Evolutionary conservation across 2,329 filamentous ascomycete species (phyloP), one percentile per base, ranked within the genome.

Genomic region (Epichloe sibirici): DNA sequence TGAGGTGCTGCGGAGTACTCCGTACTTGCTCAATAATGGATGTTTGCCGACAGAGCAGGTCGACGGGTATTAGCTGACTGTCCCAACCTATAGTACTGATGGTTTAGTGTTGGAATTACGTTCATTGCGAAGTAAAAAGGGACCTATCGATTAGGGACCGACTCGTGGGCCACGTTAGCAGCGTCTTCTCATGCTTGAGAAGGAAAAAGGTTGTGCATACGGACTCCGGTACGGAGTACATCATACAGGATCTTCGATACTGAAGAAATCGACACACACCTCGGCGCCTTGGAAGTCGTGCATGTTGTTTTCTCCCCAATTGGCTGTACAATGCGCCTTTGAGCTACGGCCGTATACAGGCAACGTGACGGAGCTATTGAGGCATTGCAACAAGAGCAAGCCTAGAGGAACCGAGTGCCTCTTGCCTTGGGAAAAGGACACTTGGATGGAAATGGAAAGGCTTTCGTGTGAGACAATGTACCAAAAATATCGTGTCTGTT

Each of bases 401-500:
- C 17, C 17, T 17, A n/a, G 15, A 34, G 28, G 3, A 11, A 13
- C 28, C 3, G 17, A n/a, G 28, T 13, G 6, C 13, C n/a, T 23
- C 23, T 23, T 23, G 23, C 44, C 21, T 17, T 17, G n/a, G 34
- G n/a, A n/a, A 15, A 7, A 21, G 48, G 9, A 44, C 15, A 31
- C 17, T 44, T 47, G 9, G 15, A 23, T n/a, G 25, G 25, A 28
- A 28, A 28, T 5, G 28, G 28, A 28, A 28, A 42, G 44, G 38
- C 39, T 45, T 40, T 39, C 5, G 46, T 23, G 52, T 57, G 55
- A 60, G 57, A 60, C 57, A 58, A 39, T 9, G 51, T 9, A 42
- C 47, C 55, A 57, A 55, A 55, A 57, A 57, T 57, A 57, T 53
- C 51, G 46, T 50, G 47, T 48, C 45, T 56, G 42, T 40, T 47